phyloP scores from a whole-genome alignment of 1,284 basidiomycete genomes.

The Ceratobasidium sp. region DNA sequence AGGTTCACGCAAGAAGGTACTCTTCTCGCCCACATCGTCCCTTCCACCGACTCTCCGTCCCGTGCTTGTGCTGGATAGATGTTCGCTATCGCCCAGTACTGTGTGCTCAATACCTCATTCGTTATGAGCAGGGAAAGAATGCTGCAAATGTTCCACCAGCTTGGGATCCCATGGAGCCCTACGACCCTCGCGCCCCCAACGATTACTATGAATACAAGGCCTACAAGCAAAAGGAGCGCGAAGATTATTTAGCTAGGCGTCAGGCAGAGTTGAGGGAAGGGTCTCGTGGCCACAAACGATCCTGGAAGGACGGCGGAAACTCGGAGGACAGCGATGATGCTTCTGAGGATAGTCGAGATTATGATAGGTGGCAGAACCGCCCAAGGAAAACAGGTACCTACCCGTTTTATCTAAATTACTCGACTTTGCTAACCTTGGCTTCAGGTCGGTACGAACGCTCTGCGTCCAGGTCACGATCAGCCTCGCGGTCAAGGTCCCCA shows the following conservation, averaged over 20 bases:
- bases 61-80: slow-evolving; percentile 32
- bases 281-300: slow-evolving; percentile 64
- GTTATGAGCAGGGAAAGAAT: slow-evolving; percentile 39
- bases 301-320: slow-evolving; percentile 64
- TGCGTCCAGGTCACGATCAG: slow-evolving; percentile 51
- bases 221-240: slow-evolving; percentile 74
- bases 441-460: slow-evolving; percentile 58
- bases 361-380: slow-evolving; percentile 52
- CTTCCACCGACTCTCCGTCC: slow-evolving; percentile 12
- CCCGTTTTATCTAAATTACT: slow-evolving; percentile 30
- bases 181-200: slow-evolving; percentile 81
- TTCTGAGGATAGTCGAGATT: slow-evolving; percentile 64
- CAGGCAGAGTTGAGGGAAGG: slow-evolving; percentile 61
- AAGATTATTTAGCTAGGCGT: slow-evolving; percentile 66
- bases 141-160: slow-evolving; percentile 48
- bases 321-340: slow-evolving; percentile 64
- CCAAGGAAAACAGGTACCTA: slow-evolving; percentile 71
- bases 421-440: slow-evolving; percentile 51
- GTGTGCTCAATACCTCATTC: slow-evolving; percentile 33
- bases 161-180: slow-evolving; percentile 80
- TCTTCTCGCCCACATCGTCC: slow-evolving; percentile 38
- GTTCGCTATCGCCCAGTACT: neutral
- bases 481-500: slow-evolving; percentile 17
- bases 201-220: slow-evolving; percentile 85
- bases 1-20: slow-evolving; percentile 61